Evolutionary conservation across 73 alveolate species (phyloP).

Genomic region (Durusdinium trenchii): DNA sequence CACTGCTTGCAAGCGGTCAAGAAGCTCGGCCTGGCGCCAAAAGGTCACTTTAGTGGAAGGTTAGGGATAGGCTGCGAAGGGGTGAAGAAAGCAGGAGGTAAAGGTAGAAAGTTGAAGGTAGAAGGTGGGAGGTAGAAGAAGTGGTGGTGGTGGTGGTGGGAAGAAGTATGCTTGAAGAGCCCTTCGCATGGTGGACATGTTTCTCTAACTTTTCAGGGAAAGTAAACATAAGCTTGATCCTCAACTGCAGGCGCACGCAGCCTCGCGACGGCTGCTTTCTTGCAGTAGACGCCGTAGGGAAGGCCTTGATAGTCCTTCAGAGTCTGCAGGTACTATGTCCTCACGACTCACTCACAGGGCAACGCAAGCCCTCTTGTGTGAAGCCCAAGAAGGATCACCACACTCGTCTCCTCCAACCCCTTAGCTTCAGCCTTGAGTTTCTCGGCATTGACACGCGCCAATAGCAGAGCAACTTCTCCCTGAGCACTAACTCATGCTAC

Average conservation of each 20-base stretch:
- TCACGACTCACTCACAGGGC: background rate
- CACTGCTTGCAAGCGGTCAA: conserved; percentile 55
- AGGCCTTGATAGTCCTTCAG: conserved; percentile 71
- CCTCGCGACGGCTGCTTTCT: conserved; percentile 90
- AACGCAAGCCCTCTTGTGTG: background rate
- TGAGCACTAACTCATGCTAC: no score
- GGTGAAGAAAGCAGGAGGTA: background rate
- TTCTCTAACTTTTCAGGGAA: no score
- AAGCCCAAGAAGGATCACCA: background rate
- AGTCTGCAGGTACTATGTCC: conserved; percentile 43
- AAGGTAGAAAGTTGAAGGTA: no score
- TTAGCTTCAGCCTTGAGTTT: conserved; percentile 67
- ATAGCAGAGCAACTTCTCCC: conserved; percentile 84
- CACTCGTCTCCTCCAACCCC: conserved; percentile 31
- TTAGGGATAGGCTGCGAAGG: background rate
- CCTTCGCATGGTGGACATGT: no score
- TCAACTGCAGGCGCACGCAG: background rate
- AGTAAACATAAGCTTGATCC: no score
- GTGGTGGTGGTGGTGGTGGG: no score
- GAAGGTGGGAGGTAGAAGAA: no score
- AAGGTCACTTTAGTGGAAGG: no score
- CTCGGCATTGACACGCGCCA: conserved; percentile 56
- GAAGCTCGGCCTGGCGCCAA: conserved; percentile 72
- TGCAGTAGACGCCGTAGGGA: conserved; percentile 49
- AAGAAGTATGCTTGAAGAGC: no score